Base-by-base conservation (phyloP, 805 yeast species). In the Blastobotrys chiropterorum region DNA sequence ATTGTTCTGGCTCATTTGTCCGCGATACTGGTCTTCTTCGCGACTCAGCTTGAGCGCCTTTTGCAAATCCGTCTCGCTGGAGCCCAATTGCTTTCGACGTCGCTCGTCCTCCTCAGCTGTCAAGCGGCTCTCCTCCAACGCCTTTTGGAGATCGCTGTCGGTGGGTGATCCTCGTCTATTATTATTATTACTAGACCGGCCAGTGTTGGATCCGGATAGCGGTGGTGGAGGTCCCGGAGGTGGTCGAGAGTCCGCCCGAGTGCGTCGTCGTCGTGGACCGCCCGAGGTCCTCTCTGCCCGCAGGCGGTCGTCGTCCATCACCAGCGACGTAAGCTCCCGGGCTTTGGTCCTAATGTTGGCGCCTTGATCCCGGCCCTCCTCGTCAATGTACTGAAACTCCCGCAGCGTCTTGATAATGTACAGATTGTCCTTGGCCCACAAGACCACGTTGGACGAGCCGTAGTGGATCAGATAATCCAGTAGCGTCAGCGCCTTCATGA, bases 371-470 rank as follows among this genome's bases (percentile, higher is more conserved):
- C 75, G 72, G 46, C 87, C 90, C 16, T 73, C 64, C 47, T 86
- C 92, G 66, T 92, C 97, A 40, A 76, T 74, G 64, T 82, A 86
- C 60, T 84, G 88, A 67, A 92, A 92, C 67, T 92, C 98, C 50
- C 96, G 80, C 60, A 92, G 74, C 0, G 97, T 90, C 71, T 90
- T 90, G 66, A 92, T 81, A 48, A 90, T 78, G 68, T 89, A 92
- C 38, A 90, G 67, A 66, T 92, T 90, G 64, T 89, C 96, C 64
- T 82, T 85, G 55, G 90, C 82, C 99, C 99, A 92, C 39, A 83
- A 72, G 3, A 90, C 96, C 62, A 90, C 92, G 62, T 85, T 84
- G 59, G 90, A 96, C 17, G 90, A 79, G 40, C 97, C 99, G 54
- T 77, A 79, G 59, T 94, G 80, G 16, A 90, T 89, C 53, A 90